Evolutionary conservation across 495 filamentous ascomycete species (phyloP), one percentile per base, ranked within the genome.

Genomic region (Aspergillus mulundensis): DNA sequence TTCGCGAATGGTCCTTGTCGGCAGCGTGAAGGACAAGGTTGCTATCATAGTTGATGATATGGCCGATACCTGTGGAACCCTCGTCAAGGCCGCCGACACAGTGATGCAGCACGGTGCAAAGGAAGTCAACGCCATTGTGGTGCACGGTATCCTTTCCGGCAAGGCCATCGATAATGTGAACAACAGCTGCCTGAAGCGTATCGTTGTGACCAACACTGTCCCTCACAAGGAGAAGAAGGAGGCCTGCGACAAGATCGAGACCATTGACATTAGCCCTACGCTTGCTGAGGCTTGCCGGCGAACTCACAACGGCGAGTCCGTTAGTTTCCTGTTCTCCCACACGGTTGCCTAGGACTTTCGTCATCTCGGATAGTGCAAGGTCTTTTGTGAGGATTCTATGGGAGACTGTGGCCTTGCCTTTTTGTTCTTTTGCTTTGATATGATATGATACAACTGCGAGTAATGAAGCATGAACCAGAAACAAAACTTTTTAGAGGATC

Each of bases 141-240:
- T 94, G 2, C 94, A 97, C 69, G 94, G 92, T 30, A 97, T 97
- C 55, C 75, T 98, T 28, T 92, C 87, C 56, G 94, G 94, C 4
- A 88, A 90, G 61, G 94, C 94, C 25, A 93, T 95, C 53, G 87
- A 93, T 70, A 91, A 84, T 38, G 77, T 98, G 56, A 97, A 97
- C 69, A 81, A 81, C 58, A 95, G 91, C 67, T 69, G 74, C 30
- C 72, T 97, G 60, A 83, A 76, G 55, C 85, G 84, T 53, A 70
- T 98, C 7, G 91, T 97, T 14, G 93, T 97, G 49, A 97, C 95
- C 28, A 98, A 98, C 73, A 98, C 92, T n/a, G 90, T 97, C 24
- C 93, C 93, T 38, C 84, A 95, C 54, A 88, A 88, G 64, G 97
- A 77, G 45, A 75, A 75, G 69, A 85, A 87, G 66, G 83, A 84